These are phyloP conservation scores for Capillidium rhysosporum DNA, from an alignment of 371 early-diverging fungal species.

Conservation along the genomic window DNA sequence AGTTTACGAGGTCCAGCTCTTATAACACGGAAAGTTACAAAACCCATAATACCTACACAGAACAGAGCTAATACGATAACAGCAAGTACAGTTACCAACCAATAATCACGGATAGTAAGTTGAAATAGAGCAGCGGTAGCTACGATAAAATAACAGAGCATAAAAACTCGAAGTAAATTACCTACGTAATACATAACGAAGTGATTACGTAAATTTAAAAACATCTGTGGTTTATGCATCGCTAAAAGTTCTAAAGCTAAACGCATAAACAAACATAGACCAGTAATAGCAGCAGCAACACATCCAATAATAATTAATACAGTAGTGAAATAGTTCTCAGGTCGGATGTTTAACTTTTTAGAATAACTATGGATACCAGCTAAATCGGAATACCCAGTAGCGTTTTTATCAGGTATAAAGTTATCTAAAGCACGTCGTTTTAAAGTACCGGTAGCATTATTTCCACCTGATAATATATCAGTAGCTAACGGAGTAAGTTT, in stretches of 20 bases:
- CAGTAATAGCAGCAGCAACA: neutral
- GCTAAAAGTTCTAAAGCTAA: conserved; percentile 1
- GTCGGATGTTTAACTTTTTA: neutral
- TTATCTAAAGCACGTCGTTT: neutral
- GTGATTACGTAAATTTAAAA: neutral
- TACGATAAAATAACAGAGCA: neutral
- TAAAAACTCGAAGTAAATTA: conserved; percentile 1
- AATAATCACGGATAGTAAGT: conserved; percentile 11
- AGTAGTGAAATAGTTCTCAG: conserved; percentile 4
- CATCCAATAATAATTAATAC: neutral
- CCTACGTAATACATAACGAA: conserved; percentile 2
- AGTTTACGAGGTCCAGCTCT: conserved; percentile 14
- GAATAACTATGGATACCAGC: neutral
- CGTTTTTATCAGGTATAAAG: neutral
- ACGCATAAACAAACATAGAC: neutral
- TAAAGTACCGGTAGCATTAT: neutral
- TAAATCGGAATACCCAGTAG: neutral
- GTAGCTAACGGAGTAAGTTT: no score
- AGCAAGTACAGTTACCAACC: conserved; percentile 12
- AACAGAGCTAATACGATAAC: conserved; percentile 10
- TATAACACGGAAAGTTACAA: neutral
- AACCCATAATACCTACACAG: conserved; percentile 1
- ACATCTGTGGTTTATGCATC: neutral
- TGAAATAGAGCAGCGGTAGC: conserved; percentile 11
- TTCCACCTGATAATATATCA: no score